Conservation (phyloP, 495 filamentous ascomycete species). For the Neurospora intermedia region DNA sequence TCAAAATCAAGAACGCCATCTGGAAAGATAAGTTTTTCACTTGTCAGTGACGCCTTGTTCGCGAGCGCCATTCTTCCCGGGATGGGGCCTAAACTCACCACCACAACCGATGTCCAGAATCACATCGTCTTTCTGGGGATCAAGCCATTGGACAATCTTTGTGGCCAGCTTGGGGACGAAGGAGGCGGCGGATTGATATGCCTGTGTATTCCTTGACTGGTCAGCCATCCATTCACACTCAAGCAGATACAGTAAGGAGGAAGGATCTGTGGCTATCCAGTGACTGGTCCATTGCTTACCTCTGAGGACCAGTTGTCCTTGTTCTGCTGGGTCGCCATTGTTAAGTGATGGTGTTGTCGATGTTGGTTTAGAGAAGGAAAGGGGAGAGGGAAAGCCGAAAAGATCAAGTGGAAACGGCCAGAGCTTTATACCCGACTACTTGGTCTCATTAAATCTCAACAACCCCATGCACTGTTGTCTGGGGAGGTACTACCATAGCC, state of each 20-base stretch:
- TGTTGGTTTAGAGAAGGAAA: background rate
- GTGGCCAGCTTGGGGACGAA: conserved; percentile 62
- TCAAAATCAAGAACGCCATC: conserved; percentile 54
- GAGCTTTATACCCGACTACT: background rate
- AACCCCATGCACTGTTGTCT: background rate
- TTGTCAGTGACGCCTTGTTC: background rate
- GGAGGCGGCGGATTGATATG: conserved; percentile 54
- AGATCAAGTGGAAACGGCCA: background rate
- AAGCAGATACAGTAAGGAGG: background rate
- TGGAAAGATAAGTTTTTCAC: conserved; percentile 1
- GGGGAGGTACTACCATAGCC: background rate
- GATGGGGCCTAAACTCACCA: conserved; percentile 25
- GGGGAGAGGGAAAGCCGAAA: background rate
- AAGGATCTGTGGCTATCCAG: background rate
- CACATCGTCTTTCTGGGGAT: conserved; percentile 46
- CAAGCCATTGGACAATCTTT: conserved; percentile 54
- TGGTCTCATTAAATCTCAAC: background rate
- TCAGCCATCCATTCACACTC: background rate
- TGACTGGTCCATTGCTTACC: conserved; percentile 30
- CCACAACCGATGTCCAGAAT: conserved; percentile 71
- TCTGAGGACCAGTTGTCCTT: conserved; percentile 52
- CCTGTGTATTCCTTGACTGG: conserved; percentile 21
- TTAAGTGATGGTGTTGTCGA: background rate
- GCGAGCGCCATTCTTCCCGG: background rate
- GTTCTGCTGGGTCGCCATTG: conserved; percentile 20